Conservation (phyloP, 2,329 filamentous ascomycete species). For the Huntiella omanensis region DNA sequence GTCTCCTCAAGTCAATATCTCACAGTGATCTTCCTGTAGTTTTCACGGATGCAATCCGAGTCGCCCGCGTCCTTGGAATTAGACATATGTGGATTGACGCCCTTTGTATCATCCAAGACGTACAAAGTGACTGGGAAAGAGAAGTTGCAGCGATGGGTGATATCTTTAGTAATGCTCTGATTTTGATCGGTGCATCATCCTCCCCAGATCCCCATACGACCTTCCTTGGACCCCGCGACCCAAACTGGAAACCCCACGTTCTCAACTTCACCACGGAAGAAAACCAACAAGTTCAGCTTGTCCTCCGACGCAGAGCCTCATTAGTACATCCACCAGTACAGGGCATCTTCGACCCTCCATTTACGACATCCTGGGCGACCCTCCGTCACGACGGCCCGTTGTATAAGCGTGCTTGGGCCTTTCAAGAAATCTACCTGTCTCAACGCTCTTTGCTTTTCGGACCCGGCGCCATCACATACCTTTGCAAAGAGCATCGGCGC, state of each 20-base stretch:
- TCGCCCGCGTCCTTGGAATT: constrained; percentile 14
- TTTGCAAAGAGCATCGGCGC: constrained; percentile 15
- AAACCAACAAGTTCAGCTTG: background rate
- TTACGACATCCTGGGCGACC: constrained; percentile 10
- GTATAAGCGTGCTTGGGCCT: constrained; percentile 13
- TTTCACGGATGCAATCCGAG: constrained; percentile 16
- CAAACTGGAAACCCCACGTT: constrained; percentile 8
- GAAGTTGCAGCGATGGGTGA: constrained; percentile 12
- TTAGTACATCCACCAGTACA: constrained; percentile 6
- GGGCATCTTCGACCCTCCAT: constrained; percentile 10
- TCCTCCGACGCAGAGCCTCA: constrained; percentile 6
- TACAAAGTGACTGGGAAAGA: constrained; percentile 10
- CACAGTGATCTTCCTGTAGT: constrained; percentile 11
- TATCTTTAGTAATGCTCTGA: constrained; percentile 12
- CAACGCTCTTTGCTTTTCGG: constrained; percentile 4
- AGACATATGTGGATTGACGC: constrained; percentile 19
- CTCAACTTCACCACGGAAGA: background rate
- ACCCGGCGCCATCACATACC: constrained; percentile 12
- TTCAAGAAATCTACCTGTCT: constrained; percentile 10
- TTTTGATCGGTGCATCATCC: constrained; percentile 11
- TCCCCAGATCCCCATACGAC: constrained; percentile 5
- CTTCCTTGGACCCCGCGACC: constrained; percentile 7
- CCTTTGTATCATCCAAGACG: constrained; percentile 18
- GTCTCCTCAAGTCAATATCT: constrained; percentile 6
- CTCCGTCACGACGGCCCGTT: constrained; percentile 12